Evolutionary conservation across 2,329 filamentous ascomycete species (phyloP).

Genomic region (Botrytis hyacinthi): DNA sequence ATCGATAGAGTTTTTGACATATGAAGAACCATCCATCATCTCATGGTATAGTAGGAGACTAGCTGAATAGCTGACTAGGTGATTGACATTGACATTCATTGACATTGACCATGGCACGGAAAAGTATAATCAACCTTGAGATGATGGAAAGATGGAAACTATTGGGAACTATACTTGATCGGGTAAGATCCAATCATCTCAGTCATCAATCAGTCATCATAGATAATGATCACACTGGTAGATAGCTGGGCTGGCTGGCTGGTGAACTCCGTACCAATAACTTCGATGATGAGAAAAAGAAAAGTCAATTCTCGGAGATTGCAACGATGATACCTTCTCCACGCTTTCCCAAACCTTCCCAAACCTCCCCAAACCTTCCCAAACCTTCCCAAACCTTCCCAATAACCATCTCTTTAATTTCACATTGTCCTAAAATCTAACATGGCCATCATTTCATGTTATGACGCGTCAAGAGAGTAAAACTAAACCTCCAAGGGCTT

Average conservation of each 20-base stretch:
- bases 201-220: conserved; percentile 6
- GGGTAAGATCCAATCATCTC: not conserved
- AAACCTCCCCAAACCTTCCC: not conserved
- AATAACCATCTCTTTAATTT: not conserved
- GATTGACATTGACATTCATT: not conserved
- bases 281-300: not conserved
- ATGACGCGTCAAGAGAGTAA: not conserved
- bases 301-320: conserved; percentile 13
- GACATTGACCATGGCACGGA: not conserved
- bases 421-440: too few relatives aligned
- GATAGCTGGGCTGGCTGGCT: not conserved
- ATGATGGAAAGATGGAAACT: not conserved
- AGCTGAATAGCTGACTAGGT: too few relatives aligned
- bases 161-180: not conserved
- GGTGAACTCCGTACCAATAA: not conserved
- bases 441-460: not conserved
- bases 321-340: not conserved
- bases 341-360: not conserved
- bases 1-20: not conserved
- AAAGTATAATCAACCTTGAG: not conserved
- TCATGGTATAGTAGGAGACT: not conserved
- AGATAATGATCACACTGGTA: too few relatives aligned
- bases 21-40: not conserved
- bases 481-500: not conserved
- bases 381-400: not conserved